Evolutionary conservation across 306 rosid genomes (phyloP).

Genomic region (Ormosia semicastrata): DNA sequence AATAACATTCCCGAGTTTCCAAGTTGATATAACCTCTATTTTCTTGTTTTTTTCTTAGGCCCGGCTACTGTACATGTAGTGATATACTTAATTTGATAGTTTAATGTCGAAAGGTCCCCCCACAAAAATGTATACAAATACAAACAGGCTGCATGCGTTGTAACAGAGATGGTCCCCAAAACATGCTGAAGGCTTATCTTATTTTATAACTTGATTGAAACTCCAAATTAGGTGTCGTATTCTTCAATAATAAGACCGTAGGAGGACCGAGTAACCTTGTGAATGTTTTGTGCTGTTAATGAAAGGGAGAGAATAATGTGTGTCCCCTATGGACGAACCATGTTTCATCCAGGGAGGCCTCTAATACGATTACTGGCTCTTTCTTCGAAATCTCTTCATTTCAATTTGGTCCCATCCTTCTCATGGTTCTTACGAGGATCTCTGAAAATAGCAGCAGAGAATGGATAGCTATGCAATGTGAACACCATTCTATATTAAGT

Average conservation of each 20-base stretch:
- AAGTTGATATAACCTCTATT: background rate
- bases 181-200: conserved; percentile 26
- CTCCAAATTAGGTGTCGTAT: conserved; percentile 34
- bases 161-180: conserved; percentile 43
- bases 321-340: conserved; percentile 54
- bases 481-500: background rate
- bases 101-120: conserved; percentile 22
- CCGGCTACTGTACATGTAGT: background rate
- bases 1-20: conserved; percentile 5
- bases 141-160: conserved; percentile 13
- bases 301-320: conserved; percentile 27
- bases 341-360: conserved; percentile 72
- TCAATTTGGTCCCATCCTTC: conserved; percentile 25
- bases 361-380: conserved; percentile 4
- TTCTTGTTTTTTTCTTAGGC: background rate
- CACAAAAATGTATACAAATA: background rate
- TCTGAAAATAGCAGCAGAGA: conserved; percentile 1
- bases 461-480: background rate
- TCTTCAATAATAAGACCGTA: conserved; percentile 25
- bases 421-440: conserved; percentile 17
- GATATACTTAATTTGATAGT: background rate
- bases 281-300: conserved; percentile 25
- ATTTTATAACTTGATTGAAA: conserved; percentile 26
- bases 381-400: conserved; percentile 13
- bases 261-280: conserved; percentile 38